Conservation (phyloP, 768 basidiomycete genomes). For the Podaxis sp. region DNA sequence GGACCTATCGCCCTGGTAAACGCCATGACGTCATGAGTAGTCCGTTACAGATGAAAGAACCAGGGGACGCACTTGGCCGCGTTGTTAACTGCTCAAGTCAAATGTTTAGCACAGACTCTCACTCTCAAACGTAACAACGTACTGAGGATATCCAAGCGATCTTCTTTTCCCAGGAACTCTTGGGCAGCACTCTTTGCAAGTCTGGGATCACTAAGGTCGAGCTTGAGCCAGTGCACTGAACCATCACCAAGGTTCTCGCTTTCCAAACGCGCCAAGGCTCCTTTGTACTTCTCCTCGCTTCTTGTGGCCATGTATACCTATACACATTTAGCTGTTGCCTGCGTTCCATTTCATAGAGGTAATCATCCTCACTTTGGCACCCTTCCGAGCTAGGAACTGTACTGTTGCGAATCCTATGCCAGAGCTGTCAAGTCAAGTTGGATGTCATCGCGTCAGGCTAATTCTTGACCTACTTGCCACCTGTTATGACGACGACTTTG, state of each 20-base stretch:
- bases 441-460: neutral
- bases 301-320: constrained; percentile 19
- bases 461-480: constrained; percentile 37
- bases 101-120: neutral
- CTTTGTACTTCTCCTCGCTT: neutral
- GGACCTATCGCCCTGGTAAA: constrained; percentile 13
- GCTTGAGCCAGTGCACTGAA: constrained; percentile 45
- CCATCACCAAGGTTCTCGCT: constrained; percentile 47
- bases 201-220: constrained; percentile 52
- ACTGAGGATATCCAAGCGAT: constrained; percentile 56
- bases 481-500: constrained; percentile 45
- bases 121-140: constrained; percentile 18
- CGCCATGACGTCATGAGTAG: neutral
- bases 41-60: neutral
- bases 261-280: constrained; percentile 29
- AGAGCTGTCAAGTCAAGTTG: neutral
- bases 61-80: constrained; percentile 26
- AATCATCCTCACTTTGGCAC: constrained; percentile 8
- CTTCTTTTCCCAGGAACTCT: constrained; percentile 48
- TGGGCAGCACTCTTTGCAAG: constrained; percentile 48
- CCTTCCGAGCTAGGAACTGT: constrained; percentile 15
- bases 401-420: constrained; percentile 13
- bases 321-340: neutral
- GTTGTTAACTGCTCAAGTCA: constrained; percentile 47
- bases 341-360: neutral